Conservation (phyloP, 78 protist species). For the Cavenderia fasciculata region DNA sequence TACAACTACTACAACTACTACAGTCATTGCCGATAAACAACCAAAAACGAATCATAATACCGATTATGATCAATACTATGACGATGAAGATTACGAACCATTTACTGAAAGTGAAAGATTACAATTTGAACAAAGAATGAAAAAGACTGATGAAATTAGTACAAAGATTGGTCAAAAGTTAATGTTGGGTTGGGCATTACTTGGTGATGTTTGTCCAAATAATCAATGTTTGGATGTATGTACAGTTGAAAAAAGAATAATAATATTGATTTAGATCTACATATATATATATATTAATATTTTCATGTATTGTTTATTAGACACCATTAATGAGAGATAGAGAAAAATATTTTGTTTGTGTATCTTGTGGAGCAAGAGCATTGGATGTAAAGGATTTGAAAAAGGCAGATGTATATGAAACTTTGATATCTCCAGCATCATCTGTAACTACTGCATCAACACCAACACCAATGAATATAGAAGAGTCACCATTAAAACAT, state of each 20-base stretch:
- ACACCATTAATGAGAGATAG: slow-evolving; percentile 65
- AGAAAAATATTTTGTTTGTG: slow-evolving; percentile 55
- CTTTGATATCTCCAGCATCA: neutral
- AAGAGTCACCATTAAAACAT: neutral
- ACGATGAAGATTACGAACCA: slow-evolving; percentile 32
- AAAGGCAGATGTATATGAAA: neutral
- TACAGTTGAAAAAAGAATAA: no score
- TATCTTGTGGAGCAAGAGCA: slow-evolving; percentile 37
- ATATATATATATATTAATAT: no score
- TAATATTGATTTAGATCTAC: no score
- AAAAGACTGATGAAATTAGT: slow-evolving; percentile 65
- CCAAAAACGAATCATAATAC: no score
- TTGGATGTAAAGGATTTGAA: neutral
- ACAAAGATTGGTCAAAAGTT: slow-evolving; percentile 55
- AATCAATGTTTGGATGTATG: slow-evolving; percentile 36
- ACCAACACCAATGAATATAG: neutral
- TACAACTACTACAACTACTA: neutral
- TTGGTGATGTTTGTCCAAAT: slow-evolving; percentile 68
- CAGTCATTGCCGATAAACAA: no score
- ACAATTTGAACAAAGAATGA: slow-evolving; percentile 36
- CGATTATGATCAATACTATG: slow-evolving; percentile 6
- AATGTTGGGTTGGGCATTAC: slow-evolving; percentile 54
- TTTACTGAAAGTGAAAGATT: slow-evolving; percentile 38
- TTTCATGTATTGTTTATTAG: no score
- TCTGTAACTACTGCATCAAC: neutral